phyloP scores from a whole-genome alignment of 108 stramenopile genomes.

The Poteriospumella lacustris region DNA sequence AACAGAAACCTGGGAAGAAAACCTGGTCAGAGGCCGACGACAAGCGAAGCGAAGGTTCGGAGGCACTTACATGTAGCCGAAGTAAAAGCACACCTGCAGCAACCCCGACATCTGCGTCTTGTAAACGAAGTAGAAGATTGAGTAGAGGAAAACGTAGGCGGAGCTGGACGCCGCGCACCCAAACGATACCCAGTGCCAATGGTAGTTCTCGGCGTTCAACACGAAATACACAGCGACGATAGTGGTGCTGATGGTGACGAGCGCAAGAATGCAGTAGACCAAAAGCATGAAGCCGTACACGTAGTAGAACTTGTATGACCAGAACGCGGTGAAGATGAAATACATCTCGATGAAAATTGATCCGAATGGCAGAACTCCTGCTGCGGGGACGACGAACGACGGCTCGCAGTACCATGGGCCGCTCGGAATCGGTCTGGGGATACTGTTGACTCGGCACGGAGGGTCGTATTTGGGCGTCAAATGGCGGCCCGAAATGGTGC shows the following conservation, averaged over 20 bases:
- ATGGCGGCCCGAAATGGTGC: slow-evolving; percentile 86
- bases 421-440: slow-evolving; percentile 52
- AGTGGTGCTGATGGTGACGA: slow-evolving; percentile 90
- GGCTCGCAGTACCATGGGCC: slow-evolving; percentile 86
- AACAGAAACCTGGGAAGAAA: slow-evolving; percentile 49
- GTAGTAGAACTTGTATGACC: slow-evolving; percentile 94
- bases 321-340: slow-evolving; percentile 53
- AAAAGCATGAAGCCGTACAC: slow-evolving; percentile 95
- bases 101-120: slow-evolving; percentile 93
- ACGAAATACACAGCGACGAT: slow-evolving; percentile 94
- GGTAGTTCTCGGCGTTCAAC: slow-evolving; percentile 92
- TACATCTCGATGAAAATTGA: slow-evolving; percentile 93
- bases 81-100: slow-evolving; percentile 85
- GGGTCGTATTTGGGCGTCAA: slow-evolving; percentile 60
- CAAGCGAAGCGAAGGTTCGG: slow-evolving; percentile 29
- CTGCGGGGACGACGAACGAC: slow-evolving; percentile 70
- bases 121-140: slow-evolving; percentile 91
- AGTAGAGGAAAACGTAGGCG: slow-evolving; percentile 89
- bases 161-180: slow-evolving; percentile 78
- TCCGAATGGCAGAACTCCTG: slow-evolving; percentile 87
- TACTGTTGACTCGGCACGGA: slow-evolving; percentile 93
- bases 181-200: slow-evolving; percentile 98
- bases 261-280: slow-evolving; percentile 82
- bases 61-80: slow-evolving; percentile 83
- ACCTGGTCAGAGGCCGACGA: slow-evolving; percentile 21